Conservation (phyloP, 805 yeast species). For the Yamadazyma takamatsuzukensis region DNA sequence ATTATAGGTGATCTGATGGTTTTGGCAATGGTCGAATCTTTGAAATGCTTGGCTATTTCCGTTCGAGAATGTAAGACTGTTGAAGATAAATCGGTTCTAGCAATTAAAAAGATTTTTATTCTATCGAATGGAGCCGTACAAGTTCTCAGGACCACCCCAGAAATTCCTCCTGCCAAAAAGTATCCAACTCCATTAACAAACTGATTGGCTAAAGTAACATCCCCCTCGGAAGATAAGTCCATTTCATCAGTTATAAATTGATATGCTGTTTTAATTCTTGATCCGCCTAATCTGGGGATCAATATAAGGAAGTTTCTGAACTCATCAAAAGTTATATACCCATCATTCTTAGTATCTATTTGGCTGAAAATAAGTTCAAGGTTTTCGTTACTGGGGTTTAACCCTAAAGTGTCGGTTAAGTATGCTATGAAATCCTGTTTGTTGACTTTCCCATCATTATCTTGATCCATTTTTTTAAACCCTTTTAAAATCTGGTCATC, state of each 20-base stretch:
- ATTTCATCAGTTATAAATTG: constrained; percentile 72
- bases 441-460: constrained; percentile 68
- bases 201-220: constrained; percentile 78
- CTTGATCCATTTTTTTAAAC: constrained; percentile 63
- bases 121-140: constrained; percentile 97
- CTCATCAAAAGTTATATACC: constrained; percentile 76
- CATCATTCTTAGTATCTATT: constrained; percentile 54
- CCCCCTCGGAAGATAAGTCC: constrained; percentile 88
- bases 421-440: constrained; percentile 66
- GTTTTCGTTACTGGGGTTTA: constrained; percentile 49
- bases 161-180: constrained; percentile 90
- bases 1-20: constrained; percentile 68
- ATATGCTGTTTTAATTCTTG: constrained; percentile 78
- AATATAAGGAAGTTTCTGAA: constrained; percentile 80
- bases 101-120: constrained; percentile 88
- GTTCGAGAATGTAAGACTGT: constrained; percentile 59
- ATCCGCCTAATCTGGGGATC: constrained; percentile 77
- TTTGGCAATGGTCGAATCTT: too few species aligned
- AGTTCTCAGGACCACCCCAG: constrained; percentile 94
- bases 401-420: constrained; percentile 49
- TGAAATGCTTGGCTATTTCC: constrained; percentile 27
- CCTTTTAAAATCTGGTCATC: constrained; percentile 70
- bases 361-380: constrained; percentile 54
- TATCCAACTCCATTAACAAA: constrained; percentile 82
- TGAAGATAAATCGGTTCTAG: constrained; percentile 78